Percentiles rank a stretch among this genome's conserved stretches.
Conservation (phyloP, 345 rosid genomes). For the Camelina sativa region DNA sequence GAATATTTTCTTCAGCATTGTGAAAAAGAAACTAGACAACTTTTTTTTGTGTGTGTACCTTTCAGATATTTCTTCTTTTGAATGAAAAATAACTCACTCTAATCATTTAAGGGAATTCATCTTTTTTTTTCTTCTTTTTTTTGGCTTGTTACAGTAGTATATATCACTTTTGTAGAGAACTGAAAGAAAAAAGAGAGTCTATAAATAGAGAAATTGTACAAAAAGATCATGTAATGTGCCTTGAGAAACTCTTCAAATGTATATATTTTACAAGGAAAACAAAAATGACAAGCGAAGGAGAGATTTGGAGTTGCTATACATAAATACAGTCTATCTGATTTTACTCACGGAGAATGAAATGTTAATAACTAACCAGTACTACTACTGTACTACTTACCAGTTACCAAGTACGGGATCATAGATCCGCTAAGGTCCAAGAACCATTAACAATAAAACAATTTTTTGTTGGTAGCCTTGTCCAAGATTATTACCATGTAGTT, state of each 20-base stretch:
- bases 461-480: too few relatives aligned
- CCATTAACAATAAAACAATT: too few relatives aligned
- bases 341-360: too few relatives aligned
- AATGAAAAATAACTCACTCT: not conserved
- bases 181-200: slow-evolving; percentile 1
- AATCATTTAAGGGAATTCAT: not conserved
- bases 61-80: not conserved
- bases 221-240: not conserved
- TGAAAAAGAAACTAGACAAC: not conserved
- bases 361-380: too few relatives aligned
- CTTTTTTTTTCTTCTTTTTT: not conserved
- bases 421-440: too few relatives aligned
- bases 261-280: slow-evolving; percentile 1
- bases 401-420: too few relatives aligned
- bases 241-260: slow-evolving; percentile 3
- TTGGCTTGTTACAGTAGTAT: not conserved
- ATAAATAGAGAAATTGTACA: not conserved
- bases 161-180: not conserved
- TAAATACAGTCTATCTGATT: too few relatives aligned
- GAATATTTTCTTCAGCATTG: not conserved
- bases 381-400: too few relatives aligned
- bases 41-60: not conserved
- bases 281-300: not conserved
- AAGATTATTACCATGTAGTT: too few relatives aligned
- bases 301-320: not conserved